phyloP scores from a whole-genome alignment of 2,329 filamentous ascomycete species.

The Aspergillus flavus region DNA sequence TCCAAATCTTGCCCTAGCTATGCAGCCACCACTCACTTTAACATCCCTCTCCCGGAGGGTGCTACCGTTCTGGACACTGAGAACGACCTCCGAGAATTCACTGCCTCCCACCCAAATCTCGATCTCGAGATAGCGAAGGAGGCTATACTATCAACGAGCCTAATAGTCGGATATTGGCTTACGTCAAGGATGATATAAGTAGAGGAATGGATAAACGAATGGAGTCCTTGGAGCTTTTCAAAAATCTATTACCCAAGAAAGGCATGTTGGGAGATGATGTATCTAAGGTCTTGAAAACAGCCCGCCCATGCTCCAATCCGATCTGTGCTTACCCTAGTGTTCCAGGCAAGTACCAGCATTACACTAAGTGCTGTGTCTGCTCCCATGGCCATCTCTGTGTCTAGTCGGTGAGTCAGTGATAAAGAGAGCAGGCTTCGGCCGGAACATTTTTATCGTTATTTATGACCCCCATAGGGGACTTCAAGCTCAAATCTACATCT shows the following conservation, averaged over 20 bases:
- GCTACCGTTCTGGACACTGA: background rate
- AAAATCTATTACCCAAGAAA: background rate
- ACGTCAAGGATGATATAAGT: background rate
- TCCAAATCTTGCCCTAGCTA: no score
- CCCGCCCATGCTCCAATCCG: background rate
- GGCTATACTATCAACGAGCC: background rate
- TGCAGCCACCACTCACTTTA: background rate
- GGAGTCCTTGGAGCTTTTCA: background rate
- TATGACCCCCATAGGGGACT: no score
- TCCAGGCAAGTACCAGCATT: background rate
- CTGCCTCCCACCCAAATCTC: background rate
- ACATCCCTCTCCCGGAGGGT: background rate
- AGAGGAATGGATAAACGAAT: background rate
- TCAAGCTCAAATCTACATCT: no score
- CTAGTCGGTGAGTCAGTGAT: background rate
- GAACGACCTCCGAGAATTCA: background rate
- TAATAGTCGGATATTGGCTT: background rate
- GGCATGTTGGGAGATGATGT: background rate
- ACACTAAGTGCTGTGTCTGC: background rate
- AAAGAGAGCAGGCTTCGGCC: background rate
- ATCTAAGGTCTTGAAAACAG: background rate
- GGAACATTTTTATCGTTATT: background rate
- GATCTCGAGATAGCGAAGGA: background rate
- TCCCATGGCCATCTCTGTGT: background rate
- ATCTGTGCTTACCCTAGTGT: background rate